Percentiles rank a stretch among this genome's conserved stretches.
phyloP scores from a whole-genome alignment of 2,329 filamentous ascomycete genomes.

The Hypoxylon sp. region DNA sequence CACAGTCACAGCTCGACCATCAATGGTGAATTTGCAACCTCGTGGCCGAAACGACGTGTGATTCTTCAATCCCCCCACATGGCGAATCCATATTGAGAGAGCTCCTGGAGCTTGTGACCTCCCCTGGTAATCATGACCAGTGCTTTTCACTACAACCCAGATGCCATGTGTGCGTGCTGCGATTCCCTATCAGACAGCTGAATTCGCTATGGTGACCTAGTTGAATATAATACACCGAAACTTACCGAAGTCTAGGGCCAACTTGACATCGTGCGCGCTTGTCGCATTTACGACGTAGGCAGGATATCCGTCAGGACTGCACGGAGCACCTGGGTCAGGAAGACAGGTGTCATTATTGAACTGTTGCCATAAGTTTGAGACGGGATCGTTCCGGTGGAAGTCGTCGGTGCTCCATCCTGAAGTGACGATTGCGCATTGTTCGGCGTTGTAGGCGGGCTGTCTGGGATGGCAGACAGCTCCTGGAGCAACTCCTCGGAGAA shows the following conservation, averaged over 20 bases:
- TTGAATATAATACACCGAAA: not conserved
- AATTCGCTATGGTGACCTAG: not conserved
- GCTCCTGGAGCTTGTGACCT: constrained; percentile 65
- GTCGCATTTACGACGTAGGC: constrained; percentile 60
- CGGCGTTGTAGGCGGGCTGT: constrained; percentile 53
- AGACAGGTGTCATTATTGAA: constrained; percentile 65
- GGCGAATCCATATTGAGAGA: constrained; percentile 68
- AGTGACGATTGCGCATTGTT: constrained; percentile 54
- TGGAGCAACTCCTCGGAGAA: constrained; percentile 61
- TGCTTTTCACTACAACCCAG: constrained; percentile 61
- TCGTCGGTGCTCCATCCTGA: constrained; percentile 54
- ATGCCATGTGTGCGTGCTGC: constrained; percentile 60
- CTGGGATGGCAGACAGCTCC: constrained; percentile 62
- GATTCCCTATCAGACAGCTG: constrained; percentile 9
- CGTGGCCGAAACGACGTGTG: too few species aligned
- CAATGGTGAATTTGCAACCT: too few species aligned
- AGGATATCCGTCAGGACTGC: constrained; percentile 58
- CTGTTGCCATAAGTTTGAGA: too few species aligned
- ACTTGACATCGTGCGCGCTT: constrained; percentile 47
- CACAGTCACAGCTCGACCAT: too few species aligned
- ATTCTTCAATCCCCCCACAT: constrained; percentile 55
- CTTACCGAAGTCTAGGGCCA: constrained; percentile 61
- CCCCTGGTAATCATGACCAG: constrained; percentile 63
- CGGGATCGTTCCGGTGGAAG: constrained; percentile 52
- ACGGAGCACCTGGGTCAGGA: constrained; percentile 58